Conservation (phyloP, 1,284 basidiomycete genomes). For the Tilletiopsis washingtonensis region DNA sequence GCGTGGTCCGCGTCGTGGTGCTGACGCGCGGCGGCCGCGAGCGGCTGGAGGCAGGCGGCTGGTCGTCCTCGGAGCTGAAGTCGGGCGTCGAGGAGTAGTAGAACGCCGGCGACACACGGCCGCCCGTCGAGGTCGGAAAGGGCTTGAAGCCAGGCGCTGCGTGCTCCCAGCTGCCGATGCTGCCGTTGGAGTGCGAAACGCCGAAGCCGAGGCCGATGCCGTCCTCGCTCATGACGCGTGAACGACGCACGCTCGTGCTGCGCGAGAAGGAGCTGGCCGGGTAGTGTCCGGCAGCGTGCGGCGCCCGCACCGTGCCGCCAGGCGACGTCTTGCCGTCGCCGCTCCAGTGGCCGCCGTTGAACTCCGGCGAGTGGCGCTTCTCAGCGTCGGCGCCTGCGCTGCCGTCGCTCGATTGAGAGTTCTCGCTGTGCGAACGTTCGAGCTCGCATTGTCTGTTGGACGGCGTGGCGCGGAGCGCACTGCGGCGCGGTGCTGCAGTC, state of each 20-base stretch:
- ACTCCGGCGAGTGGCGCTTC: neutral
- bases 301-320: slow-evolving; percentile 7
- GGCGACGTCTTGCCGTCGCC: neutral
- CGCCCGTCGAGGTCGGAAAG: no score
- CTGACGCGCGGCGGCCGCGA: neutral
- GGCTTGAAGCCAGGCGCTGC: no score
- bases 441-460: no score
- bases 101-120: no score
- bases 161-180: neutral
- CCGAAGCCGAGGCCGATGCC: slow-evolving; percentile 11
- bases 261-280: slow-evolving; percentile 9
- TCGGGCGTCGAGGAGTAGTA: neutral
- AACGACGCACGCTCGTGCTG: slow-evolving; percentile 13
- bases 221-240: slow-evolving; percentile 27
- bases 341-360: slow-evolving; percentile 11
- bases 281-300: neutral
- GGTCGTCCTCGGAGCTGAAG: neutral
- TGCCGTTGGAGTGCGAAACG: neutral
- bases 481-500: no score
- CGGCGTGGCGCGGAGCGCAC: no score
- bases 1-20: neutral
- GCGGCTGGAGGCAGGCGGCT: neutral
- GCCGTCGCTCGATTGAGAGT: slow-evolving; percentile 20
- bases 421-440: no score
- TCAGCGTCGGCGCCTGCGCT: slow-evolving; percentile 14